A percentile compares a stretch with the other conserved stretches of the same genome.
Conservation (phyloP, 345 rosid genomes). For the Citrus trifoliata region DNA sequence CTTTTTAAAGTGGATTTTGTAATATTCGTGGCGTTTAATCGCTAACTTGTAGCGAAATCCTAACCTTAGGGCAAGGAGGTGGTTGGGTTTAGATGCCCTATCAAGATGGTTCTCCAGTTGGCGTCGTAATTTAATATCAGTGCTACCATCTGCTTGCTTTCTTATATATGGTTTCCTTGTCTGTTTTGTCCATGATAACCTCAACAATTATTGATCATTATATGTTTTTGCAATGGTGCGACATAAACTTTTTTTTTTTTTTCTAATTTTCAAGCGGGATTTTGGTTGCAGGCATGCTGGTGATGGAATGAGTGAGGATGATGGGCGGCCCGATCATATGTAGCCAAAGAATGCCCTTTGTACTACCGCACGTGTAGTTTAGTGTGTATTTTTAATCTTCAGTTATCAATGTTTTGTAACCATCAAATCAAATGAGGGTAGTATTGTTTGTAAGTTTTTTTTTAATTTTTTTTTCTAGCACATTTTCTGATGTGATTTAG, state of each 20-base stretch:
- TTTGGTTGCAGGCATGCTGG: slow-evolving; percentile 70
- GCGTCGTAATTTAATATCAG: background rate
- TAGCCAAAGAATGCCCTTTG: slow-evolving; percentile 24
- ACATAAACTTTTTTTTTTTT: background rate
- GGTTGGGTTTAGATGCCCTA: background rate
- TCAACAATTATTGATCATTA: background rate
- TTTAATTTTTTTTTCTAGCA: background rate
- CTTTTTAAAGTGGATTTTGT: background rate
- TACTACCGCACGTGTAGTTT: slow-evolving; percentile 24
- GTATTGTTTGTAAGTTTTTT: slow-evolving; percentile 20
- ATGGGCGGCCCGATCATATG: slow-evolving; percentile 46
- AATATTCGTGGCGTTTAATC: background rate
- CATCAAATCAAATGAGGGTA: slow-evolving; percentile 15
- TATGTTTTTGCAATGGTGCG: background rate
- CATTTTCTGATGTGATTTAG: slow-evolving; percentile 25
- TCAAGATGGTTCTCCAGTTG: background rate
- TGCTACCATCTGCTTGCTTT: background rate
- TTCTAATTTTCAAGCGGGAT: background rate
- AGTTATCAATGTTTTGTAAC: slow-evolving; percentile 9
- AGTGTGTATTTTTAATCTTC: slow-evolving; percentile 26
- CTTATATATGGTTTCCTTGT: background rate
- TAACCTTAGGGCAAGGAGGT: background rate
- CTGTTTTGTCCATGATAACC: background rate
- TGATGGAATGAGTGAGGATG: slow-evolving; percentile 65
- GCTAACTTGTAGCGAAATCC: background rate